Percentiles rank a stretch among this genome's conserved stretches.
Evolutionary conservation across 1,284 basidiomycete genomes (phyloP).

Genomic region (Stygiomarasmius scandens): DNA sequence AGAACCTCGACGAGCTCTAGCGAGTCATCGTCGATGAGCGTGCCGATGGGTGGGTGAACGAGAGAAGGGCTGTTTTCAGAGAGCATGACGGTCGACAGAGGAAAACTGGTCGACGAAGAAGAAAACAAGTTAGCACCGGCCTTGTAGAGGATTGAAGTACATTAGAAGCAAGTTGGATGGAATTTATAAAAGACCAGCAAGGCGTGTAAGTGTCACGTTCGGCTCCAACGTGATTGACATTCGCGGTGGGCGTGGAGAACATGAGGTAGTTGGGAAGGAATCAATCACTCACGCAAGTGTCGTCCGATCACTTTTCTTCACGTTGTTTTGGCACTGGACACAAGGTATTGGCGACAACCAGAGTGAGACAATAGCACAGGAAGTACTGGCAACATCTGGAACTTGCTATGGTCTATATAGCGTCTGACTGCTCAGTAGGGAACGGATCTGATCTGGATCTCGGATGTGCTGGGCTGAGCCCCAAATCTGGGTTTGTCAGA

Average conservation of each 20-base stretch:
- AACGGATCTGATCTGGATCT: not conserved
- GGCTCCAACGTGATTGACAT: slow-evolving; percentile 51
- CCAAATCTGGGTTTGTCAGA: not conserved
- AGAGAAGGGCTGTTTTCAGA: slow-evolving; percentile 48
- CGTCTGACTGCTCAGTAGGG: not conserved
- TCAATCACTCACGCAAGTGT: slow-evolving; percentile 19
- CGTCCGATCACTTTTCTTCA: slow-evolving; percentile 16
- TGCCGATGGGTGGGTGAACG: slow-evolving; percentile 70
- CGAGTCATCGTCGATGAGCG: slow-evolving; percentile 78
- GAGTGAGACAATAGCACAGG: slow-evolving; percentile 1
- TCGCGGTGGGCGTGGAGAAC: slow-evolving; percentile 57
- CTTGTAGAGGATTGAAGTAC: not conserved
- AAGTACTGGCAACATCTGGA: not conserved
- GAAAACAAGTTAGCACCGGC: slow-evolving; percentile 15
- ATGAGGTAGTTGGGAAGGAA: slow-evolving; percentile 50
- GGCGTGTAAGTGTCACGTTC: slow-evolving; percentile 27
- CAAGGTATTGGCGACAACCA: not conserved
- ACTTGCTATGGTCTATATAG: not conserved
- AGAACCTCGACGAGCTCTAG: slow-evolving; percentile 90
- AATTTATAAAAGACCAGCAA: slow-evolving; percentile 24
- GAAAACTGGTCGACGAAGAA: slow-evolving; percentile 27
- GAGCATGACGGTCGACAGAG: slow-evolving; percentile 43
- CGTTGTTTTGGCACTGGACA: slow-evolving; percentile 12
- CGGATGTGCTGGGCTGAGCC: not conserved
- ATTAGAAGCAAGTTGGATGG: slow-evolving; percentile 4